Evolutionary conservation across 306 rosid species (phyloP), one percentile per base, ranked within the genome.

Genomic region (Abrus pulchellus): DNA sequence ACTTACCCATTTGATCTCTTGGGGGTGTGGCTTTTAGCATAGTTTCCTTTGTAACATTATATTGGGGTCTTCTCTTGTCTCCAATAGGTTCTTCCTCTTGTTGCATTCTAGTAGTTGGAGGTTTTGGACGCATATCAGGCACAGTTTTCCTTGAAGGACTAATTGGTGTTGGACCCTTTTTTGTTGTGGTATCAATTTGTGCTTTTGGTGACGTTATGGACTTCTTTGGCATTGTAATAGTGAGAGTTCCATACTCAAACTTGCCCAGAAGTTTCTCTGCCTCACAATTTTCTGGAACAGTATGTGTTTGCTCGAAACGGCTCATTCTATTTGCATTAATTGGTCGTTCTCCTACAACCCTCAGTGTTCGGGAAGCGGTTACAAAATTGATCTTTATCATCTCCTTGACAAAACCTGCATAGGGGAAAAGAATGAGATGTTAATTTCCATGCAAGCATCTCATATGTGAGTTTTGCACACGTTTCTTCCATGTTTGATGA

Each of bases 141-240:
- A 20, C 2, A 56, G 7, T 12, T 27, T 79, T 40, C 6, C 49
- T 50, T 59, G 80, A 40, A 80, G 77, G 80, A 52, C 59, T 79
- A 1, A 36, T 5, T 32, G 74, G 41, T 10, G 52, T 29, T 68
- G 55, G 61, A 55, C 8, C 13, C 20, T 45, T 63, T 64, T 63
- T 82, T 64, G 59, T 79, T 34, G 72, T 9, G 61, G 85, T 5
- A 28, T 57, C n/a, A 1, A 55, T 62, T 72, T 55, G 44, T 60
- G 74, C 53, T 64, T 52, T 41, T 11, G 84, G 86, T 30, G 67
- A 5, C 20, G 20, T 40, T 14, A 65, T 28, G 10, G 44, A 36
- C 52, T 80, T 82, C 77, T 89, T 91, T 75, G 92, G 92, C 83
- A 91, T 72, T 78, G 85, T 85, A 33, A 91, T 40, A 53, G 78